These are phyloP conservation scores for Metschnikowia peoriensis DNA, from an alignment of 805 yeast species.

Conservation along the genomic window DNA sequence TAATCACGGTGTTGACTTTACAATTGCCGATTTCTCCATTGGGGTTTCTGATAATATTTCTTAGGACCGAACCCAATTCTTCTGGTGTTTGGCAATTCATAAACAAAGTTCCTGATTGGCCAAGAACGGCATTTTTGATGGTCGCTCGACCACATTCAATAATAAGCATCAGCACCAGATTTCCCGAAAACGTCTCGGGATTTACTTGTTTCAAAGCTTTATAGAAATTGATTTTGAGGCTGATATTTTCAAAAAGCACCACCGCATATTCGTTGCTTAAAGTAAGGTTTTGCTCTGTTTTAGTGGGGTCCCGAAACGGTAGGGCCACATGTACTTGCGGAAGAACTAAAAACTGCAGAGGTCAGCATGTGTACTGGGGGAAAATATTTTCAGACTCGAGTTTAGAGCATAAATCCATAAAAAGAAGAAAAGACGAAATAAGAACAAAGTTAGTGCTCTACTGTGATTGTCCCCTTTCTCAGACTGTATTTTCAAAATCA, in stretches of 20 bases:
- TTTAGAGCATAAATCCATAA: too few species aligned
- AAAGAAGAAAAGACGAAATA: too few species aligned
- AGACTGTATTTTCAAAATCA: neutral
- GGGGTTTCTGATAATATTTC: constrained; percentile 1
- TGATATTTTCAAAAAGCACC: constrained; percentile 11
- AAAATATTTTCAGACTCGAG: too few species aligned
- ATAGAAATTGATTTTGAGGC: constrained; percentile 13
- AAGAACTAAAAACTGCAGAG: constrained; percentile 6
- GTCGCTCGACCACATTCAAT: constrained; percentile 10
- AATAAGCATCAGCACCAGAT: neutral
- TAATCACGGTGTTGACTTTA: constrained; percentile 23
- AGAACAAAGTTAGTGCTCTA: too few species aligned
- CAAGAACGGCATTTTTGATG: neutral
- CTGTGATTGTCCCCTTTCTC: neutral
- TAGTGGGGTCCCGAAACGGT: neutral
- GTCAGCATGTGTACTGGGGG: neutral
- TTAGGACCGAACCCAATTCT: constrained; percentile 5
- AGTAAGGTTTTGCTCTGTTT: neutral
- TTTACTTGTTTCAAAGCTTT: constrained; percentile 2
- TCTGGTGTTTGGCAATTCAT: constrained; percentile 3
- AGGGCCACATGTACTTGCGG: constrained; percentile 3
- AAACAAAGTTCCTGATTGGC: neutral
- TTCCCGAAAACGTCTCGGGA: neutral
- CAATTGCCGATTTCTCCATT: constrained; percentile 1
- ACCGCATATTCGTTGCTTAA: constrained; percentile 13